Percentiles rank a stretch among this genome's conserved stretches.
phyloP scores from a whole-genome alignment of 768 basidiomycete species.

The Agaricus sinodeliciosus region DNA sequence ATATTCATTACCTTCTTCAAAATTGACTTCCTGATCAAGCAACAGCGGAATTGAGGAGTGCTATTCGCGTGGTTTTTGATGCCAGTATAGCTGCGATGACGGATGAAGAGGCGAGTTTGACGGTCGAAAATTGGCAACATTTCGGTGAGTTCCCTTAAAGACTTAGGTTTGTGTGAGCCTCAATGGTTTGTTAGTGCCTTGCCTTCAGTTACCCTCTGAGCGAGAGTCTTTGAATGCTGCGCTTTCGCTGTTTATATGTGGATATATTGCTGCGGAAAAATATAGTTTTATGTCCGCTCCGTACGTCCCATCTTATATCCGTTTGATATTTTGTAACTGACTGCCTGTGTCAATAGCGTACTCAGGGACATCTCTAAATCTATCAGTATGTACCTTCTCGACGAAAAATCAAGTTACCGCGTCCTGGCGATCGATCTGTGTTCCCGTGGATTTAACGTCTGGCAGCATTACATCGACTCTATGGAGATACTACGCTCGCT shows the following conservation, averaged over 20 bases:
- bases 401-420: conserved; percentile 59
- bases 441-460: conserved; percentile 85
- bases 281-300: conserved; percentile 67
- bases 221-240: conserved; percentile 55
- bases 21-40: conserved; percentile 1
- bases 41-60: conserved; percentile 67
- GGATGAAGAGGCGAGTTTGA: conserved; percentile 54
- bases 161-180: neutral
- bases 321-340: conserved; percentile 1
- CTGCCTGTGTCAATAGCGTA: conserved; percentile 35
- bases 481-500: conserved; percentile 82
- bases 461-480: conserved; percentile 91
- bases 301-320: conserved; percentile 31
- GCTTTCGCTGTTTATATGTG: conserved; percentile 73
- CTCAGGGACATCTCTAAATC: conserved; percentile 85
- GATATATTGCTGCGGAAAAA: conserved; percentile 76
- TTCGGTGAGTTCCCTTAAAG: conserved; percentile 37
- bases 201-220: conserved; percentile 52
- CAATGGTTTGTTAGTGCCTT: conserved; percentile 42
- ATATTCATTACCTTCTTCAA: neutral
- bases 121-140: conserved; percentile 62
- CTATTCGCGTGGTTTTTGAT: conserved; percentile 75
- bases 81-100: conserved; percentile 59
- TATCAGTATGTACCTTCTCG: conserved; percentile 68
- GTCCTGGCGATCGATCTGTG: conserved; percentile 84